Conservation (phyloP, 1,284 basidiomycete genomes). For the Cryptococcus sp. region DNA sequence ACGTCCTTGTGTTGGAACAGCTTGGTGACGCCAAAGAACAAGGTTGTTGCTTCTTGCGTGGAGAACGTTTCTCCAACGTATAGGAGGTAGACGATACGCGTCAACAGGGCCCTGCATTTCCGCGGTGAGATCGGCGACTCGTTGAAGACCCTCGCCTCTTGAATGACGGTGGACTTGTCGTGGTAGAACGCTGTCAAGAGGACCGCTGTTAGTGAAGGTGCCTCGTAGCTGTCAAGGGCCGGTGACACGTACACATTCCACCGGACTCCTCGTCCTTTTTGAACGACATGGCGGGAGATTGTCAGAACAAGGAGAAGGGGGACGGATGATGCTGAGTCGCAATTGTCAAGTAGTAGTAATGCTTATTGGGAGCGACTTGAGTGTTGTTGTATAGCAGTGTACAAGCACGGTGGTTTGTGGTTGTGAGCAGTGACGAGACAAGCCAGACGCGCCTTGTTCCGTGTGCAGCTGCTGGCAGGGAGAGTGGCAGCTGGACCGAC, state of each 20-base stretch:
- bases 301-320: background rate
- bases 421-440: too few relatives aligned
- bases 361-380: too few relatives aligned
- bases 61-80: constrained; percentile 95
- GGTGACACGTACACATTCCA: constrained; percentile 47
- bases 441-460: too few relatives aligned
- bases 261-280: constrained; percentile 93
- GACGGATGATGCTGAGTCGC: background rate
- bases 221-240: background rate
- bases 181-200: constrained; percentile 58
- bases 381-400: too few relatives aligned
- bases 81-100: constrained; percentile 92
- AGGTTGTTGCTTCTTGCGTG: constrained; percentile 92
- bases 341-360: too few relatives aligned
- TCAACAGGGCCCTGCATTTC: constrained; percentile 94
- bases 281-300: constrained; percentile 58
- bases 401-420: too few relatives aligned
- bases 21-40: constrained; percentile 99
- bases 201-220: constrained; percentile 2
- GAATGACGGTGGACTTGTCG: constrained; percentile 93
- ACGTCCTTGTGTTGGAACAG: constrained; percentile 99
- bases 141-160: constrained; percentile 99
- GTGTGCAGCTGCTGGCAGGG: too few relatives aligned
- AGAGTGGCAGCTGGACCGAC: too few relatives aligned
- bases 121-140: constrained; percentile 96